Percentiles rank a stretch among this genome's conserved stretches.
phyloP scores from a whole-genome alignment of 2,329 filamentous ascomycete species.

The Xylaria sp. region DNA sequence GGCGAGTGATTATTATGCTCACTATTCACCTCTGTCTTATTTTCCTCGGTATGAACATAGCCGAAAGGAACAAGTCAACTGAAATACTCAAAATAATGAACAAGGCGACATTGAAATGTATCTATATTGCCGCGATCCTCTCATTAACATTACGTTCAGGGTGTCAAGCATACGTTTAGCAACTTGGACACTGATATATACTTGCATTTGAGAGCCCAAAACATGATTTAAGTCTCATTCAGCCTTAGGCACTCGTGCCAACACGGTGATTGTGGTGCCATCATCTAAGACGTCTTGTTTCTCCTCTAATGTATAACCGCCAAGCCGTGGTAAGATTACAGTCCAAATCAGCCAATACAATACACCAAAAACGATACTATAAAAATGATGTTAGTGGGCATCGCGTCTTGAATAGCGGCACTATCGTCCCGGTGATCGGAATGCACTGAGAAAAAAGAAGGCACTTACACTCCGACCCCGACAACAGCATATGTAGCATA shows the following conservation, averaged over 20 bases:
- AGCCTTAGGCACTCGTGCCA: slow-evolving; percentile 53
- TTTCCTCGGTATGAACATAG: not conserved
- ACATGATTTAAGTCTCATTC: slow-evolving; percentile 21
- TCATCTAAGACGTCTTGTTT: slow-evolving; percentile 68
- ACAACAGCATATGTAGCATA: slow-evolving; percentile 66
- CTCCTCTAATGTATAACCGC: slow-evolving; percentile 71
- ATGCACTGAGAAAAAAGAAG: not conserved
- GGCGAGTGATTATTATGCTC: not conserved
- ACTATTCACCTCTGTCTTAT: not conserved
- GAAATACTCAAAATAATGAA: not conserved
- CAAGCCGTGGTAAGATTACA: slow-evolving; percentile 65
- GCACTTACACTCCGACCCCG: slow-evolving; percentile 63
- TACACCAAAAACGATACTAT: slow-evolving; percentile 66
- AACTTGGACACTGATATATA: not conserved
- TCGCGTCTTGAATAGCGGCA: not conserved
- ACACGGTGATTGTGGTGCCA: slow-evolving; percentile 72
- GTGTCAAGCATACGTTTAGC: not conserved
- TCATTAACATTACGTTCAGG: not conserved
- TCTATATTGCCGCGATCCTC: not conserved
- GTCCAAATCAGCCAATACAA: slow-evolving; percentile 77
- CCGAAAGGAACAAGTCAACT: not conserved
- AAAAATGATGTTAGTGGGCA: not conserved
- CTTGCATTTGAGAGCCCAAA: not conserved
- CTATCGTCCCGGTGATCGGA: not conserved
- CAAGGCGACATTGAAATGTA: not conserved